Evolutionary conservation across 352 stramenopile species (phyloP), one percentile per base, ranked within the genome.

Genomic region (Globisporangium yorkense): DNA sequence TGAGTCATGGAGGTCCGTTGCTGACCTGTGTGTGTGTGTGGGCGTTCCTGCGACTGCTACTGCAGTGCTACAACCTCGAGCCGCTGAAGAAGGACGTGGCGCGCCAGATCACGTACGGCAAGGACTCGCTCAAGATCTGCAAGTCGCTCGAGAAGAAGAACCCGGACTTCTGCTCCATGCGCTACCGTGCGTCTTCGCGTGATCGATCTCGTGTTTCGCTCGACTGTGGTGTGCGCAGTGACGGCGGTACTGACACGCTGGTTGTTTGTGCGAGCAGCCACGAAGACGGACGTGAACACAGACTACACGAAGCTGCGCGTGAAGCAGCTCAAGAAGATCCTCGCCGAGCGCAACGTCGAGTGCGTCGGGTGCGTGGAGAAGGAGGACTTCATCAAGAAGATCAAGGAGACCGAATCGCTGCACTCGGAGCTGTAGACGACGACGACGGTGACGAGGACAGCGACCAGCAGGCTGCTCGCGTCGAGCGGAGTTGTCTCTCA

Each of bases 351-450:
- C 66, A 95, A 94, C 54, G 81, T 97, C 51, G 78, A 92, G 66
- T 98, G 94, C 72, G 74, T 95, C 44, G 91, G 89, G 35, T 98
- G 94, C 62, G 77, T 97, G 29, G 94, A 98, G 70, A 98, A 98
- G 84, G 70, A 75, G 9, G 94, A 98, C 63, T 98, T 96, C 65
- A 94, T 98, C 60, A 91, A 89, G 71, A 94, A 94, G 68, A 96
- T 96, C 75, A 85, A 97, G 75, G 89, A 90, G 56, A 97, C 88
- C 9, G 87, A 97, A 75, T 71, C 71, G 57, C 57, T 72, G 59
- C 82, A 97, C 72, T 63, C 67, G 29, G 86, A 96, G 59, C 68
- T 96, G 70, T 96, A 93, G 71, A 78, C 20, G 44, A 15, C 41
- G 41, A 20, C 44, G 44, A 27, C 44, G 18, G 35, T 15, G 21